A percentile compares a stretch with the other conserved stretches of the same genome.
Evolutionary conservation across 2,329 filamentous ascomycete genomes (phyloP).

Genomic region (Orbilia brochopaga): DNA sequence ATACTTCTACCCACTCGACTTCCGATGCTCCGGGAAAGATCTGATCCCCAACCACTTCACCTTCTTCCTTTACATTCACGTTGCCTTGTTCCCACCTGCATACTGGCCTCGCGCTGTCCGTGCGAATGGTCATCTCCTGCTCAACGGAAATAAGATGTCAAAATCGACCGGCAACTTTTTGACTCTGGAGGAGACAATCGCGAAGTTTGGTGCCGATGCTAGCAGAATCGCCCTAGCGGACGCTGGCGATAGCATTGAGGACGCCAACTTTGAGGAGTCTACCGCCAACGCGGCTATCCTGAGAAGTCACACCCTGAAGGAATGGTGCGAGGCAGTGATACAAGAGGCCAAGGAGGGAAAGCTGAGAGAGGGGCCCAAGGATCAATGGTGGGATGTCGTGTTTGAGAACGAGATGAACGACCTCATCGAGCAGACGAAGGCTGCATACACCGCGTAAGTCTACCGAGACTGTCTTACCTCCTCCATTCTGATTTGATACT

Average conservation of each 20-base stretch:
- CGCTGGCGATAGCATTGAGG: conserved; percentile 89
- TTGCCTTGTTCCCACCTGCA: conserved; percentile 83
- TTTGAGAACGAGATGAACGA: conserved; percentile 93
- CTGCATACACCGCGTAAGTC: conserved; percentile 73
- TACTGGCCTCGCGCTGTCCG: conserved; percentile 89
- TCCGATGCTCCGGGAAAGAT: conserved; percentile 89
- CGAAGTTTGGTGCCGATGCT: conserved; percentile 94
- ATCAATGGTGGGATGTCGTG: conserved; percentile 81
- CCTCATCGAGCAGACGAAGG: conserved; percentile 76
- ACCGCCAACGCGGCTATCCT: conserved; percentile 92
- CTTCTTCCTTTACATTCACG: conserved; percentile 92
- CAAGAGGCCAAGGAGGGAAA: conserved; percentile 67
- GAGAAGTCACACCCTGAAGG: conserved; percentile 76
- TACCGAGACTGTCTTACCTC: neutral
- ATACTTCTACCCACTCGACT: conserved; percentile 94
- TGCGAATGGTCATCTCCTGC: conserved; percentile 87
- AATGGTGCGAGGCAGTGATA: conserved; percentile 89
- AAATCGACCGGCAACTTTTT: conserved; percentile 98
- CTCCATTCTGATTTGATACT: conserved; percentile 45
- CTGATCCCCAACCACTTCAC: conserved; percentile 92
- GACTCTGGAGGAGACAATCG: conserved; percentile 81
- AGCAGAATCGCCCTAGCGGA: conserved; percentile 90
- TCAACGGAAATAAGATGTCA: conserved; percentile 98
- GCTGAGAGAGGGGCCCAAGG: conserved; percentile 76
- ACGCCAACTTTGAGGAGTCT: conserved; percentile 96